Evolutionary conservation across 805 yeast species (phyloP).

Genomic region (Teunomyces panamensis): DNA sequence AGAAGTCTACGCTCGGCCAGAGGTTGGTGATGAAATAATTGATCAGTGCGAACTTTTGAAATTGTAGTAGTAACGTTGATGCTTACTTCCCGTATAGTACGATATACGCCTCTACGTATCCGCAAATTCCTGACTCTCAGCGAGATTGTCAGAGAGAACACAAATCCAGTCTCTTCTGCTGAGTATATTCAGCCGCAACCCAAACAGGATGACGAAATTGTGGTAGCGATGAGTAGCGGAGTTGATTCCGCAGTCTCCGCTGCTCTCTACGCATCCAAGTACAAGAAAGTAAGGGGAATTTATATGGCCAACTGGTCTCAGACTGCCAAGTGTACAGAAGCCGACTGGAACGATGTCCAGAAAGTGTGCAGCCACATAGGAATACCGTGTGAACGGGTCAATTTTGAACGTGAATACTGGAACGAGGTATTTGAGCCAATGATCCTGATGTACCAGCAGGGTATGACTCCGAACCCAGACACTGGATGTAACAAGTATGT

Average conservation of each 20-base stretch:
- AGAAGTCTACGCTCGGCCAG: conserved; percentile 47
- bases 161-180: not conserved
- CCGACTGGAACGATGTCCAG: conserved; percentile 85
- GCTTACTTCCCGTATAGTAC: not conserved
- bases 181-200: conserved; percentile 46
- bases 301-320: conserved; percentile 93
- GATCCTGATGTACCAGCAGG: conserved; percentile 67
- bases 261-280: conserved; percentile 53
- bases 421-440: conserved; percentile 87
- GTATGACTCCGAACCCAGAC: conserved; percentile 94
- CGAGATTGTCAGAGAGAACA: conserved; percentile 5
- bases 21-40: not conserved
- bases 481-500: conserved; percentile 80
- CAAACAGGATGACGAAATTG: conserved; percentile 51
- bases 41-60: not conserved
- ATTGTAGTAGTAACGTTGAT: not conserved
- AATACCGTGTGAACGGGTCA: conserved; percentile 72
- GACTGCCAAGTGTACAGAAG: conserved; percentile 69
- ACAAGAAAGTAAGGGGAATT: conserved; percentile 68
- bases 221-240: conserved; percentile 94
- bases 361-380: conserved; percentile 55
- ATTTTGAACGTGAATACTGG: conserved; percentile 93
- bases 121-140: not conserved
- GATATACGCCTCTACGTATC: not conserved
- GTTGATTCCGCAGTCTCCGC: conserved; percentile 94